Evolutionary conservation across 2,329 filamentous ascomycete species (phyloP), one percentile per base, ranked within the genome.

Genomic region (Colletotrichum euphorbiae): DNA sequence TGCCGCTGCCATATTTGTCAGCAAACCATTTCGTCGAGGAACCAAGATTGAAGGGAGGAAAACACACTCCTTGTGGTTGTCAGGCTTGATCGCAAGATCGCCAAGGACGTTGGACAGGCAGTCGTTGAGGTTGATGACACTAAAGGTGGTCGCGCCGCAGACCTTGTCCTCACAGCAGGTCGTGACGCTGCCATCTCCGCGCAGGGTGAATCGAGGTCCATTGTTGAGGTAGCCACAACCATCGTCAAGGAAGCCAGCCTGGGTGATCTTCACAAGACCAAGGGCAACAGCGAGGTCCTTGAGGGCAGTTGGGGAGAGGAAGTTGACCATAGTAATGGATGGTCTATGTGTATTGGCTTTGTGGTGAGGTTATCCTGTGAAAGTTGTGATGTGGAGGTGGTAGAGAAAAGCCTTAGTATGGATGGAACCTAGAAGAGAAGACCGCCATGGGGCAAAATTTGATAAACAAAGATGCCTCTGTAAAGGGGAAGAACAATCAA

Each of bases 111-210:
- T 69, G 24, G 51, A 17, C 21, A 69, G 48, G 19, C 63, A 67
- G 24, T 69, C 67, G 19, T 69, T 63, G 2, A 69, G 58, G 31
- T 69, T 69, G 6, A 69, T 38, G 36, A 43, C 62, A 15, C 62
- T 48, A 31, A 62, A 69, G 28, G 52, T 21, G 12, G 21, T 19
- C 1, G 43, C 33, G 5, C 43, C 38, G 43, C 67, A 69, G 21
- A 60, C 24, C 52, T 69, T 61, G 13, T 62, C 42, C 31, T 67
- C 33, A 36, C 67, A 69, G 54, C 63, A 69, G 36, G 67, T 59
- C 3, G 57, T 54, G 31, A 69, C 28, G 4, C 50, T 62, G 17
- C 67, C 67, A 5, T 67, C 58, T 8, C n/a, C 42, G 21, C 45
- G 58, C 12, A 69, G 40, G 13, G 28, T 28, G n/a, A 60, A 67